A percentile compares a stretch with the other conserved stretches of the same genome.
Conservation (phyloP, 192 early-diverging fungal genomes). For the Entomortierella beljakovae region DNA sequence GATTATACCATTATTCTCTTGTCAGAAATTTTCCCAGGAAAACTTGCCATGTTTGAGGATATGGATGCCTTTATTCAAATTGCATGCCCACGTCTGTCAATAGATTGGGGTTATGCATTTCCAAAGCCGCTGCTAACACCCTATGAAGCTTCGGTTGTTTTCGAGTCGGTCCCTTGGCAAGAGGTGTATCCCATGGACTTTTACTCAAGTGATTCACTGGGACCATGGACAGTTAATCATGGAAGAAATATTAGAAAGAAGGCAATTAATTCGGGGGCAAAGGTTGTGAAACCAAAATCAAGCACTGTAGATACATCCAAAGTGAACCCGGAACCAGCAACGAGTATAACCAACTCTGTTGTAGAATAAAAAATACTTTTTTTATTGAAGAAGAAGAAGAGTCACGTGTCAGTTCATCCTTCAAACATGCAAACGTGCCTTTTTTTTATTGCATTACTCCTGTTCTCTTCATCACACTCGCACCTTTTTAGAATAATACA, state of each 20-base stretch:
- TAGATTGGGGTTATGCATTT: constrained; percentile 99
- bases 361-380: neutral
- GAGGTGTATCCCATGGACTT: constrained; percentile 98
- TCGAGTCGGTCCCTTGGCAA: constrained; percentile 84
- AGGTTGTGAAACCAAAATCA: constrained; percentile 6
- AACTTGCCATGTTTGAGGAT: constrained; percentile 89
- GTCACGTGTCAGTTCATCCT: neutral
- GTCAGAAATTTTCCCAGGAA: constrained; percentile 96
- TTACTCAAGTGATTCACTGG: constrained; percentile 90
- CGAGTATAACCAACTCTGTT: neutral
- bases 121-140: constrained; percentile 91
- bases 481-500: constrained; percentile 1
- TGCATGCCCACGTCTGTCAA: constrained; percentile 95
- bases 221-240: constrained; percentile 96
- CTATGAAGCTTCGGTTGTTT: constrained; percentile 93
- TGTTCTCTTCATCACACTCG: neutral
- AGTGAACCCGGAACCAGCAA: neutral
- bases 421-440: neutral
- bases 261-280: neutral
- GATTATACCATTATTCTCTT: constrained; percentile 81
- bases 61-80: constrained; percentile 94
- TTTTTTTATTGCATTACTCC: neutral
- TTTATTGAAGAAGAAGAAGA: neutral
- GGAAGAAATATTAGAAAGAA: constrained; percentile 60
- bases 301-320: neutral